Conservation (phyloP, 169 alveolate species). For the Plasmodium sp. region DNA sequence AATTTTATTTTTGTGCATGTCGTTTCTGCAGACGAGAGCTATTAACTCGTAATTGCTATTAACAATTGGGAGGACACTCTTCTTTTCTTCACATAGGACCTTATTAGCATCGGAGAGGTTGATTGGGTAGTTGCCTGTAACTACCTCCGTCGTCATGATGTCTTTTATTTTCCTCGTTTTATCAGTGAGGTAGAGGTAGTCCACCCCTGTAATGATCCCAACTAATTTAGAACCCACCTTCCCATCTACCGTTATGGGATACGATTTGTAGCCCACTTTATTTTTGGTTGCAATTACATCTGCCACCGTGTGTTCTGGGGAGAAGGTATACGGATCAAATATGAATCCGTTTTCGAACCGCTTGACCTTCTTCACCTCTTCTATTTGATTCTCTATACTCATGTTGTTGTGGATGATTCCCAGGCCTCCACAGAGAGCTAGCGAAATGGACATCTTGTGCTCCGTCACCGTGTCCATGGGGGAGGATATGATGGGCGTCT, state of each 20-base stretch:
- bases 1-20: conserved; percentile 88
- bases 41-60: conserved; percentile 87
- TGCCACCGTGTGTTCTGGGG: conserved; percentile 88
- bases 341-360: conserved; percentile 93
- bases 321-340: conserved; percentile 88
- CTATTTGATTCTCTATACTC: conserved; percentile 87
- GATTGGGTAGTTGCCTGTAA: conserved; percentile 88
- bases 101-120: conserved; percentile 89
- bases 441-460: conserved; percentile 93
- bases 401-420: conserved; percentile 94
- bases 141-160: conserved; percentile 88
- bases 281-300: conserved; percentile 85
- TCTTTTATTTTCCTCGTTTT: conserved; percentile 83
- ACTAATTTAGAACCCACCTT: conserved; percentile 88
- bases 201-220: conserved; percentile 92
- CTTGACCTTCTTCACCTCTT: conserved; percentile 91
- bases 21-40: conserved; percentile 91
- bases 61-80: conserved; percentile 91
- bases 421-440: conserved; percentile 93
- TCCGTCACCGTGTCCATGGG: conserved; percentile 97
- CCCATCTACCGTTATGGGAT: conserved; percentile 92
- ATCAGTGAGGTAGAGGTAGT: conserved; percentile 89
- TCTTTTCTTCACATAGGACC: conserved; percentile 84
- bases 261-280: conserved; percentile 82
- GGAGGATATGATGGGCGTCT: conserved; percentile 91